phyloP scores from a whole-genome alignment of 1,284 basidiomycete species.

The Porodaedalea pini region DNA sequence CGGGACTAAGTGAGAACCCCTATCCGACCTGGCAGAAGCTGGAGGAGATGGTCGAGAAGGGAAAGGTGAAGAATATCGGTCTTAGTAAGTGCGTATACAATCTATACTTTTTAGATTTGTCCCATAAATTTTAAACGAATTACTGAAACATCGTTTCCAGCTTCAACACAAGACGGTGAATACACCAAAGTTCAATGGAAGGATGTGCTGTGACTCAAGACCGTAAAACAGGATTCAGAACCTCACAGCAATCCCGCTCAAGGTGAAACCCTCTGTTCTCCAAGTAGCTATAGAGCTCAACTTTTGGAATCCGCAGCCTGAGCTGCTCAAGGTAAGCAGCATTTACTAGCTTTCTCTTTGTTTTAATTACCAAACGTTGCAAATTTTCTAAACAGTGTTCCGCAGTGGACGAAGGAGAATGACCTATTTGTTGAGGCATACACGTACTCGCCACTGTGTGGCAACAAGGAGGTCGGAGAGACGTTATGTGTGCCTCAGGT shows the following conservation, averaged over 20 bases:
- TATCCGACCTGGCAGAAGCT: slow-evolving; percentile 84
- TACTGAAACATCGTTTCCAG: slow-evolving; percentile 31
- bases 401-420: slow-evolving; percentile 60
- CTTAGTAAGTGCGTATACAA: slow-evolving; percentile 59
- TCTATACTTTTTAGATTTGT: slow-evolving; percentile 7
- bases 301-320: slow-evolving; percentile 80
- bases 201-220: not conserved
- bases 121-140: slow-evolving; percentile 21
- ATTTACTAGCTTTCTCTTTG: no score
- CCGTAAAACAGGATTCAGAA: slow-evolving; percentile 47
- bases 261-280: slow-evolving; percentile 73
- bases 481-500: slow-evolving; percentile 55
- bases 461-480: slow-evolving; percentile 52
- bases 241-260: slow-evolving; percentile 66
- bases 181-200: slow-evolving; percentile 4
- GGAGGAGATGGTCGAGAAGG: slow-evolving; percentile 73
- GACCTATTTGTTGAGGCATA: slow-evolving; percentile 64
- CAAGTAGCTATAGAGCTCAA: slow-evolving; percentile 83
- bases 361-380: no score
- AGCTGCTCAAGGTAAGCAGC: slow-evolving; percentile 66
- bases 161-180: slow-evolving; percentile 50
- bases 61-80: slow-evolving; percentile 82
- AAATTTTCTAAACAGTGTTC: no score
- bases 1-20: slow-evolving; percentile 65
- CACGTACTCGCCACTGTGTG: slow-evolving; percentile 82